Percentiles rank a stretch among this genome's conserved stretches.
phyloP scores from a whole-genome alignment of 106 monocot species.

The Alisma plantagoaquatica region DNA sequence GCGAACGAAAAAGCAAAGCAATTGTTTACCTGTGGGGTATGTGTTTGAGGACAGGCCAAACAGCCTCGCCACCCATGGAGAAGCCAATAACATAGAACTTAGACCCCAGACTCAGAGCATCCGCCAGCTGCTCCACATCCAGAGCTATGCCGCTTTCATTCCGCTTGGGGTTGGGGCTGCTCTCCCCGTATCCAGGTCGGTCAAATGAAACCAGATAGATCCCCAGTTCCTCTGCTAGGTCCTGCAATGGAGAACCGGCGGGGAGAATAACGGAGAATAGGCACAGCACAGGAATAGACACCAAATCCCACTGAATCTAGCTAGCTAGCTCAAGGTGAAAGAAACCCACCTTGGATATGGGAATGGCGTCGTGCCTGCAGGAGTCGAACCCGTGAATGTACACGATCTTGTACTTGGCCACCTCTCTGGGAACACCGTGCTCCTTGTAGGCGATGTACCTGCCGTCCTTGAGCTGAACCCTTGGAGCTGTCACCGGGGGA shows the following conservation, averaged over 20 bases:
- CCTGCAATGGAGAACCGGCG: no score
- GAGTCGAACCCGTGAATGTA: slow-evolving; percentile 65
- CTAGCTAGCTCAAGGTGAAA: no score
- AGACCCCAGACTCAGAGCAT: slow-evolving; percentile 36
- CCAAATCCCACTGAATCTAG: no score
- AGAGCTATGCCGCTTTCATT: slow-evolving; percentile 43
- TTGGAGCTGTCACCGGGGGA: slow-evolving; percentile 47
- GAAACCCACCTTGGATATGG: slow-evolving; percentile 49
- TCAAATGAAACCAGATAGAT: slow-evolving; percentile 63
- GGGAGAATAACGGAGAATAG: no score
- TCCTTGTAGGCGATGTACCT: slow-evolving; percentile 76
- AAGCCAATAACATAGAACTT: slow-evolving; percentile 58
- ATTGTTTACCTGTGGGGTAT: slow-evolving; percentile 91
- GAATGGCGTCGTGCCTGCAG: slow-evolving; percentile 44
- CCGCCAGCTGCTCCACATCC: slow-evolving; percentile 78
- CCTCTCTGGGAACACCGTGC: slow-evolving; percentile 45
- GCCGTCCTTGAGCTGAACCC: slow-evolving; percentile 64
- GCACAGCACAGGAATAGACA: no score
- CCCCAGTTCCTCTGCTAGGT: slow-evolving; percentile 43
- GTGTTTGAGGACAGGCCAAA: slow-evolving; percentile 66
- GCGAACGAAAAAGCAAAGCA: no score
- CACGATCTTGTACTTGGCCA: slow-evolving; percentile 51
- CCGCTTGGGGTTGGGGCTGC: slow-evolving; percentile 57
- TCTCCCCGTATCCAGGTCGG: slow-evolving; percentile 83
- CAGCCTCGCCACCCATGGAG: slow-evolving; percentile 76